These are phyloP conservation scores for Trametes cubensis DNA, from an alignment of 768 basidiomycete species.

Conservation along the genomic window DNA sequence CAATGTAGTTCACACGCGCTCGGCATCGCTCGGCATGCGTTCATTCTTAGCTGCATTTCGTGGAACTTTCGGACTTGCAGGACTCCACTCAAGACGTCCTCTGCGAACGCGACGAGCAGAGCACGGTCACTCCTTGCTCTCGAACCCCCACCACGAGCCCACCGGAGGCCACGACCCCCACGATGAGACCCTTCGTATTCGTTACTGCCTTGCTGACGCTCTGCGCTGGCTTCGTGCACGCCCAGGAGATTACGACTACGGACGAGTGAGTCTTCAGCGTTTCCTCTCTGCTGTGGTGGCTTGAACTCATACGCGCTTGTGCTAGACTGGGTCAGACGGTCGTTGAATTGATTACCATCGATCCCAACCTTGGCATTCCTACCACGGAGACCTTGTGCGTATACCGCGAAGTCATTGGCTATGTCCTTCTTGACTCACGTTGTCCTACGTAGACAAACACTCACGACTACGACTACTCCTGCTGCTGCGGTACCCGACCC, in stretches of 20 bases:
- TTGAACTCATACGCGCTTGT: background rate
- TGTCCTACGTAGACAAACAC: conserved; percentile 22
- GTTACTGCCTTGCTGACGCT: conserved; percentile 22
- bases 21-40: conserved; percentile 21
- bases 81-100: conserved; percentile 7
- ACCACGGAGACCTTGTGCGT: conserved; percentile 50
- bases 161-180: conserved; percentile 11
- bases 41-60: conserved; percentile 9
- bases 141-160: conserved; percentile 4
- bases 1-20: background rate
- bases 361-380: conserved; percentile 40
- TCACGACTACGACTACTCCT: conserved; percentile 18
- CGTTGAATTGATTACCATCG: conserved; percentile 49
- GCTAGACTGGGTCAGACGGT: conserved; percentile 53
- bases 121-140: background rate
- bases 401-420: conserved; percentile 1
- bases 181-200: conserved; percentile 28
- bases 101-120: background rate
- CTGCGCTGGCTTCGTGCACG: conserved; percentile 26
- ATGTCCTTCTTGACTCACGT: conserved; percentile 13
- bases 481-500: conserved; percentile 21
- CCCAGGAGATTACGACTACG: conserved; percentile 51
- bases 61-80: background rate
- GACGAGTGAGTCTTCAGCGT: conserved; percentile 46
- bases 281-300: conserved; percentile 7